A percentile compares a stretch with the other conserved stretches of the same genome.
phyloP scores from a whole-genome alignment of 2,329 filamentous ascomycete species.

The Endothia cerciana region DNA sequence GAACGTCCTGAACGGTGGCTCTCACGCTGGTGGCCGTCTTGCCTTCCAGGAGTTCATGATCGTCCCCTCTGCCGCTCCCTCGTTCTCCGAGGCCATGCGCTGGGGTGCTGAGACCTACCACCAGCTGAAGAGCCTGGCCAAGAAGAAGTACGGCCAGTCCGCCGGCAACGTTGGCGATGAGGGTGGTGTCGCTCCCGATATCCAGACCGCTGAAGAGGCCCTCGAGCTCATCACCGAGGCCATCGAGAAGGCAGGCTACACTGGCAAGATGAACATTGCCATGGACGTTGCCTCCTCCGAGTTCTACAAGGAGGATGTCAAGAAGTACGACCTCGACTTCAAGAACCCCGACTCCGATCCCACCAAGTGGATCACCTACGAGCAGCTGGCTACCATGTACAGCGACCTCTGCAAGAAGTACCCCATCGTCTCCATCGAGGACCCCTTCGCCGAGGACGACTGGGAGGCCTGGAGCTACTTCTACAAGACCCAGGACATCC shows the following conservation, averaged over 20 bases:
- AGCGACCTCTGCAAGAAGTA: slow-evolving; percentile 88
- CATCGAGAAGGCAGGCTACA: slow-evolving; percentile 95
- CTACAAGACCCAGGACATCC: slow-evolving; percentile 98
- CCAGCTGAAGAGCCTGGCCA: slow-evolving; percentile 92
- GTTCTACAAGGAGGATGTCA: slow-evolving; percentile 96
- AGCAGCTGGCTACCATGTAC: slow-evolving; percentile 94
- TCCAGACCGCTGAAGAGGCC: slow-evolving; percentile 94
- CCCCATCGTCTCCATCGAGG: slow-evolving; percentile 98
- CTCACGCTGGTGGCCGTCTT: slow-evolving; percentile 94
- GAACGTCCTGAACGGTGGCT: slow-evolving; percentile 91
- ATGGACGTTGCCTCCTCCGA: slow-evolving; percentile 99
- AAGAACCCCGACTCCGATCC: slow-evolving; percentile 99
- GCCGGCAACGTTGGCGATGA: slow-evolving; percentile 99
- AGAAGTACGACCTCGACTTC: slow-evolving; percentile 99
- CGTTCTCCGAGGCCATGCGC: slow-evolving; percentile 94
- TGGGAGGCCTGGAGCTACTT: slow-evolving; percentile 99
- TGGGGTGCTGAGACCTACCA: slow-evolving; percentile 98
- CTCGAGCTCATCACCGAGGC: slow-evolving; percentile 89
- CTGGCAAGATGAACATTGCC: slow-evolving; percentile 94
- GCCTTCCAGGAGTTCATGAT: slow-evolving; percentile 98
- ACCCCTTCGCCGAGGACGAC: slow-evolving; percentile 99
- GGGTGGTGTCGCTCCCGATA: slow-evolving; percentile 99
- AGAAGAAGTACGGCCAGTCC: slow-evolving; percentile 99
- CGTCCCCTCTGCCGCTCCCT: slow-evolving; percentile 80
- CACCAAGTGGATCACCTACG: slow-evolving; percentile 97